These are phyloP conservation scores for Talaromyces sp. DNA, from an alignment of 2,329 filamentous ascomycete genomes.

Conservation along the genomic window DNA sequence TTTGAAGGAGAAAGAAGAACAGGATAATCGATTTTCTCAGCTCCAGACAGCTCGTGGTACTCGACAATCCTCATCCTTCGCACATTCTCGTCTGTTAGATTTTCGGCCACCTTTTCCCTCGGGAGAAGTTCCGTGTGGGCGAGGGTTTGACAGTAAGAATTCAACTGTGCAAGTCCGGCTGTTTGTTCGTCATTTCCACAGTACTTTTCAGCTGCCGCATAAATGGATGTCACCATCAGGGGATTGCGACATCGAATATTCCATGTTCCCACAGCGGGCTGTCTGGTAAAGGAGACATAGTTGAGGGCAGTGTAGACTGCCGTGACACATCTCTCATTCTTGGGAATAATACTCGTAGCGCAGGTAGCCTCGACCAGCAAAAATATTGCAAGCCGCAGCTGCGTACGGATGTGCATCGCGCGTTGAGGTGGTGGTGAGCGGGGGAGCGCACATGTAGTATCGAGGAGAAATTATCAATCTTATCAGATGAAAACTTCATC, in stretches of 20 bases:
- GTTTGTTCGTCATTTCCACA: slow-evolving; percentile 20
- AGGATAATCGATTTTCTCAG: slow-evolving; percentile 16
- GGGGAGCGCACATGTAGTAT: neutral
- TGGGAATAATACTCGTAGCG: neutral
- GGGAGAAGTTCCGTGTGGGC: slow-evolving; percentile 15
- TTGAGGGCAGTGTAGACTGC: slow-evolving; percentile 27
- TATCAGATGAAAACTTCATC: neutral
- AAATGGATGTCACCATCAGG: slow-evolving; percentile 29
- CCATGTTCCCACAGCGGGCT: slow-evolving; percentile 16
- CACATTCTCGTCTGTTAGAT: slow-evolving; percentile 29
- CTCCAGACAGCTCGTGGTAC: slow-evolving; percentile 22
- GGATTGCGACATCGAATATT: slow-evolving; percentile 27
- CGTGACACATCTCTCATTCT: slow-evolving; percentile 25
- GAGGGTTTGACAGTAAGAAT: slow-evolving; percentile 22
- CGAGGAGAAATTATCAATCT: neutral
- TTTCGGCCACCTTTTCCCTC: slow-evolving; percentile 7
- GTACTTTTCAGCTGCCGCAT: slow-evolving; percentile 28
- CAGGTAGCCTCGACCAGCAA: neutral
- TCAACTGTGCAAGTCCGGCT: slow-evolving; percentile 19
- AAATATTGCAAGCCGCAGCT: neutral
- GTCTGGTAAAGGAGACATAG: slow-evolving; percentile 25
- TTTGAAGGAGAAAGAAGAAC: slow-evolving; percentile 28
- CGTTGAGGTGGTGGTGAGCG: neutral
- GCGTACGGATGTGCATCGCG: neutral
- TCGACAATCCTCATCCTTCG: slow-evolving; percentile 26